phyloP scores from a whole-genome alignment of 306 rosid species.

The Mucuna pruriens region DNA sequence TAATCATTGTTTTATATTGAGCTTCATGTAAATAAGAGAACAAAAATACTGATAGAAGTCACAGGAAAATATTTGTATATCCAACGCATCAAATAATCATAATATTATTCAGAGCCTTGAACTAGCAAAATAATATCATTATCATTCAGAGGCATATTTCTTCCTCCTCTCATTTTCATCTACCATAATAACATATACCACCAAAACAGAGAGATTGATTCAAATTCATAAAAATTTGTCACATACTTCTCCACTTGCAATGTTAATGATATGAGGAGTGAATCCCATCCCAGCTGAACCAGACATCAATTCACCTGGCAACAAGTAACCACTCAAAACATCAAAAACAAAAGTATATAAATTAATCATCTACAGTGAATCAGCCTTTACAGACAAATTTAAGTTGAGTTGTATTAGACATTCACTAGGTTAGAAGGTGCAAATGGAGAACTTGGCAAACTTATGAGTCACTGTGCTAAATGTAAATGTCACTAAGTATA shows the following conservation, averaged over 20 bases:
- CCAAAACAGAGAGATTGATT: background rate
- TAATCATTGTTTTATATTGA: background rate
- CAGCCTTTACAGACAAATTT: background rate
- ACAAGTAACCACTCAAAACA: conserved; percentile 43
- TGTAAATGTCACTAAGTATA: background rate
- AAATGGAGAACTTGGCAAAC: background rate
- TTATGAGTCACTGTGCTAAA: background rate
- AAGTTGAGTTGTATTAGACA: background rate
- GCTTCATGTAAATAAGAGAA: conserved; percentile 1
- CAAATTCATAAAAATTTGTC: conserved; percentile 22
- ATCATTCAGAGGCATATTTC: conserved; percentile 15
- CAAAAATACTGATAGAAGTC: background rate
- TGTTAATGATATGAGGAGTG: conserved; percentile 83
- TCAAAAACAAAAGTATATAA: conserved; percentile 22
- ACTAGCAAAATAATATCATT: conserved; percentile 4
- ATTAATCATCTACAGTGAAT: background rate
- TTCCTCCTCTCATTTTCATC: conserved; percentile 3
- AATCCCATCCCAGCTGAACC: conserved; percentile 91
- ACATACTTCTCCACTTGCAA: conserved; percentile 88
- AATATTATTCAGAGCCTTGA: background rate
- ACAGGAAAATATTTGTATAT: background rate
- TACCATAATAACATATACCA: conserved; percentile 1
- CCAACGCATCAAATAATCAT: conserved; percentile 11
- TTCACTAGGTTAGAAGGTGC: background rate
- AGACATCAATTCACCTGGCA: conserved; percentile 74